Base-by-base conservation (phyloP, 768 basidiomycete species). In the Pisolithus microcarpus region DNA sequence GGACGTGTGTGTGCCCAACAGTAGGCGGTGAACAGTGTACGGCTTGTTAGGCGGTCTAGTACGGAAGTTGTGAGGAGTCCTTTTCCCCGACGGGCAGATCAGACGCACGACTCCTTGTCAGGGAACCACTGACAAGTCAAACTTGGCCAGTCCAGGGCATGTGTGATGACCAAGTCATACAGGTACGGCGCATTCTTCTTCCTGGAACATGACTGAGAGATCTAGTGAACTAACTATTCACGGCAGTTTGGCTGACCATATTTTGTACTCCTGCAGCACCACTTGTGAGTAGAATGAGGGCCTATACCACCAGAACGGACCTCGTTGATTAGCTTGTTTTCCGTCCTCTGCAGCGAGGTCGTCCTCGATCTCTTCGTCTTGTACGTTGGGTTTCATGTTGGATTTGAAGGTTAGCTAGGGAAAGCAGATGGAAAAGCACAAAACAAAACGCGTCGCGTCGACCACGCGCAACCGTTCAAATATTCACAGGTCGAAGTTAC, bases 121-220 rank as follows among this genome's bases (percentile, higher is more conserved):
- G 96, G 96, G 68, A 99, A 89, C 96, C 96, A 99, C 71, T 98
- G 96, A 66, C 91, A 93, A 5, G 96, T 99, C 62, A 99, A 66
- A 62, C 86, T 91, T 18, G 96, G 96, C 96, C 96, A 99, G 69
- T 96, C 92, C 46, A 98, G 77, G 30, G 95, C 95, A 65, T 98
- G 95, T 1, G 95, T 97, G 61, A 99, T 86, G 57, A 99, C 91
- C 21, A 95, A 77, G 69, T 99, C 96, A 68, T 99, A 99, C 13
- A 98, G 81, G 71, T 95, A 98, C 11, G 94, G 95, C 48, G 94
- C 91, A 70, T 94, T 95, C 73, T 92, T 92, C 77, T 92, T 92
- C 89, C 89, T 92, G 65, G 45, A 46, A 39, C 52, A 44, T 26
- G 30, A 18, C 21, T 34, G 6, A 23, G 34, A 28, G 18, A 31